phyloP scores from a whole-genome alignment of 2,329 filamentous ascomycete genomes.

The Phaeophleospora eucalypticola region DNA sequence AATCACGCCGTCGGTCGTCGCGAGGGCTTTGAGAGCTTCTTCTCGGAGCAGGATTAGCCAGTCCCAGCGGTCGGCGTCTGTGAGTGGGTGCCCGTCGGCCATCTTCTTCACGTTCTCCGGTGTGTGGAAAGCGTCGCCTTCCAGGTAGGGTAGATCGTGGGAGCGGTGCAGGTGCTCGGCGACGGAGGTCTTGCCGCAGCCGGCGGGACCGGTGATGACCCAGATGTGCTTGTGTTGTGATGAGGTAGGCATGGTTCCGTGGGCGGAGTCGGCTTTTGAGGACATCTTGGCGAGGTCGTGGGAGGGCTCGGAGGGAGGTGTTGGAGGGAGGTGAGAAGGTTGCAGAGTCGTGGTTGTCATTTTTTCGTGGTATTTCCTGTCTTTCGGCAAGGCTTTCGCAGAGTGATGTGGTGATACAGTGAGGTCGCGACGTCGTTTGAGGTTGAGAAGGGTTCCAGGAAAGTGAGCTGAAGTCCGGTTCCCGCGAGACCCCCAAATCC shows the following conservation, averaged over 20 bases:
- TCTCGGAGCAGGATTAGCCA: constrained; percentile 65
- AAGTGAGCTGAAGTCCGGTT: too few species aligned
- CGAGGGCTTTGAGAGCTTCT: constrained; percentile 35
- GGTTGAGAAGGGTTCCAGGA: background rate
- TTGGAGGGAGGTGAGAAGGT: constrained; percentile 16
- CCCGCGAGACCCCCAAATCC: too few species aligned
- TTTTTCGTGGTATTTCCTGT: background rate
- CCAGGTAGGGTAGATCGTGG: constrained; percentile 46
- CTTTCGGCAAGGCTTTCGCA: too few species aligned
- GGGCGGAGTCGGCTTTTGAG: background rate
- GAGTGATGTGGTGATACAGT: background rate
- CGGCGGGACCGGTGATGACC: constrained; percentile 51
- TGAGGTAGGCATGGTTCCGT: background rate
- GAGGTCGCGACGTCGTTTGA: background rate
- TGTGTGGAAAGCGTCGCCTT: constrained; percentile 52
- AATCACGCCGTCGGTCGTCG: constrained; percentile 61
- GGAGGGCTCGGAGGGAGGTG: constrained; percentile 19
- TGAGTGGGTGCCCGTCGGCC: constrained; percentile 75
- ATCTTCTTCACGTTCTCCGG: constrained; percentile 69
- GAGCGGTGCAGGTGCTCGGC: constrained; percentile 43
- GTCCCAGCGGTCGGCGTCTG: constrained; percentile 93
- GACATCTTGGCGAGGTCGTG: constrained; percentile 16
- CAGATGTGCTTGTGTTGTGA: constrained; percentile 44
- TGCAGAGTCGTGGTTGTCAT: background rate
- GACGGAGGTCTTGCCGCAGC: constrained; percentile 52